phyloP scores from a whole-genome alignment of 2,329 filamentous ascomycete species.

The Ampelomyces quisqualis region DNA sequence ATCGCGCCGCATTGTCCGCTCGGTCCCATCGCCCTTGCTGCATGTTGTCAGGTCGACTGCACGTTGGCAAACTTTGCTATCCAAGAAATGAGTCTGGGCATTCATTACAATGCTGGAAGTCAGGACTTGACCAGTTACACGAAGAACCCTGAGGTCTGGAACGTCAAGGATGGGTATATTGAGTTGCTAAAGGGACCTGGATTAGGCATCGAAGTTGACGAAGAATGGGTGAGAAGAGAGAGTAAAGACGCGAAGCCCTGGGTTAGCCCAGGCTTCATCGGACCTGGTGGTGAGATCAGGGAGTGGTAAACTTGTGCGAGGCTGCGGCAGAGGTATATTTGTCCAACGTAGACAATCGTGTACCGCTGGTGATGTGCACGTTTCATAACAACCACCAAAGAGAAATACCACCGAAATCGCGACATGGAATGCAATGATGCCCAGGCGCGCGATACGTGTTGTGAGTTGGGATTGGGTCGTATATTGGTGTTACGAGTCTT shows the following conservation, averaged over 20 bases:
- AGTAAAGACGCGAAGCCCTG: constrained; percentile 63
- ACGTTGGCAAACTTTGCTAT: constrained; percentile 65
- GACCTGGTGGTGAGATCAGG: constrained; percentile 64
- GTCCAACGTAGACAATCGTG: too few relatives aligned
- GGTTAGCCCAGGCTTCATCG: constrained; percentile 66
- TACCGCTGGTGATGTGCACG: not conserved
- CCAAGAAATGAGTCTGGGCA: constrained; percentile 76
- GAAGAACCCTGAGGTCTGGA: constrained; percentile 64
- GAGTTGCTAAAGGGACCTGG: constrained; percentile 61
- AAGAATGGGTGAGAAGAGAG: constrained; percentile 63
- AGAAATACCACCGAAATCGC: too few relatives aligned
- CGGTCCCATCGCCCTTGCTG: constrained; percentile 71
- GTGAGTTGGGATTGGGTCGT: too few relatives aligned
- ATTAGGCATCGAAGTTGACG: constrained; percentile 68
- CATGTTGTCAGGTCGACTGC: constrained; percentile 67
- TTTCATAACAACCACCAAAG: too few relatives aligned
- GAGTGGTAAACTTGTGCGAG: constrained; percentile 70
- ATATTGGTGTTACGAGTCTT: too few relatives aligned
- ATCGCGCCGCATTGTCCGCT: constrained; percentile 73
- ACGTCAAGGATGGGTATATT: constrained; percentile 67
- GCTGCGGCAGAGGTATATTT: too few relatives aligned
- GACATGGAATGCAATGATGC: too few relatives aligned
- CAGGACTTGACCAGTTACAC: constrained; percentile 60
- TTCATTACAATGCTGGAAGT: constrained; percentile 67
- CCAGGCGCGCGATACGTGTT: too few relatives aligned